These are phyloP conservation scores for Hanseniaspora occidentalis DNA, from an alignment of 805 yeast species.

Conservation along the genomic window DNA sequence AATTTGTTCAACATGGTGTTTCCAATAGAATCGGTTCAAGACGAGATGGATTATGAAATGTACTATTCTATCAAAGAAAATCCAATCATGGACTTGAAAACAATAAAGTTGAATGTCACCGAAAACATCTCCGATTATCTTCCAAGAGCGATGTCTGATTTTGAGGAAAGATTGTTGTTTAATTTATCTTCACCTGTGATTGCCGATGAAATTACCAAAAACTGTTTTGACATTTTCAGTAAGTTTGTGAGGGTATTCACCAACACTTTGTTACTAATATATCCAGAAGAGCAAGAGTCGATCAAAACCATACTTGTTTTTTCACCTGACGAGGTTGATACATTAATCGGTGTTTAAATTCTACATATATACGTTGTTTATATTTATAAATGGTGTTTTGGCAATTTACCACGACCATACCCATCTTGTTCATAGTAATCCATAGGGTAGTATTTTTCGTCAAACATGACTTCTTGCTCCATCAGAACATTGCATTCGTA, in stretches of 20 bases:
- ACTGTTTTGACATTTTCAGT: constrained; percentile 38
- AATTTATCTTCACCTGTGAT: constrained; percentile 52
- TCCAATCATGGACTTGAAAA: constrained; percentile 30
- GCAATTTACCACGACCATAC: constrained; percentile 76
- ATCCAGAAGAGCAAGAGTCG: constrained; percentile 18
- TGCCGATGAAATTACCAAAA: constrained; percentile 40
- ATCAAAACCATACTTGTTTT: constrained; percentile 17
- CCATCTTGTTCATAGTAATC: constrained; percentile 87
- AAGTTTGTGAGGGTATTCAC: constrained; percentile 27
- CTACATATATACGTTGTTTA: neutral
- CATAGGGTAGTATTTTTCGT: constrained; percentile 72
- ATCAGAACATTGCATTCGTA: constrained; percentile 91
- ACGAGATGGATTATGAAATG: constrained; percentile 47
- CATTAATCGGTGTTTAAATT: constrained; percentile 46
- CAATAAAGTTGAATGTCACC: constrained; percentile 34
- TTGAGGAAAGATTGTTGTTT: constrained; percentile 41
- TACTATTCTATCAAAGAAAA: constrained; percentile 57
- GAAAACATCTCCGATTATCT: constrained; percentile 29
- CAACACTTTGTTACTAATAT: constrained; percentile 24
- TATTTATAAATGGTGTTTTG: constrained; percentile 27
- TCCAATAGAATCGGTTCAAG: constrained; percentile 37
- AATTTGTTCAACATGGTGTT: constrained; percentile 63
- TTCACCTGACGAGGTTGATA: constrained; percentile 40
- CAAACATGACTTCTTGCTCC: constrained; percentile 57
- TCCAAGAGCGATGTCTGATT: constrained; percentile 49